phyloP scores from a whole-genome alignment of 352 stramenopile species.

The Phytopythium vexans region DNA sequence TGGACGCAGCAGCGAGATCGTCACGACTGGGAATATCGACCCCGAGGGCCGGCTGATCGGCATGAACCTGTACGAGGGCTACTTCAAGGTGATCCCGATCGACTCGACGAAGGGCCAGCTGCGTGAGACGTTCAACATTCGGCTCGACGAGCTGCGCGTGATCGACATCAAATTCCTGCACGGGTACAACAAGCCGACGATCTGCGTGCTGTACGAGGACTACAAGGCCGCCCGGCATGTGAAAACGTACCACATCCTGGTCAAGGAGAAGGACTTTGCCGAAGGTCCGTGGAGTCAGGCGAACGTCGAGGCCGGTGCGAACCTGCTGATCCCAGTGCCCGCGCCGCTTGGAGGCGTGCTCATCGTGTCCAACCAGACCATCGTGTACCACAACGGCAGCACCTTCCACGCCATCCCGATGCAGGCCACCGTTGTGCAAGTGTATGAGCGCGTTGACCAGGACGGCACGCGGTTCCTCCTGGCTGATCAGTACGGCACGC shows the following conservation, averaged over 20 bases:
- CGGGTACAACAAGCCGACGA: conserved; percentile 84
- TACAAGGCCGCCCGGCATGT: conserved; percentile 87
- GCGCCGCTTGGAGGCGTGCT: conserved; percentile 81
- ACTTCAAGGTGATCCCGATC: conserved; percentile 90
- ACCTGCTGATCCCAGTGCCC: conserved; percentile 87
- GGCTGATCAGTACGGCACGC: conserved; percentile 85
- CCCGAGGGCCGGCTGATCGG: conserved; percentile 82
- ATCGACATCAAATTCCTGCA: conserved; percentile 94
- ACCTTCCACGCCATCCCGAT: conserved; percentile 91
- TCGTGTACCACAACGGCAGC: conserved; percentile 89
- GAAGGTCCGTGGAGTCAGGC: conserved; percentile 87
- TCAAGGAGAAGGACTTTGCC: conserved; percentile 89
- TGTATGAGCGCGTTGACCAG: conserved; percentile 86
- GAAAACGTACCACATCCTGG: conserved; percentile 90
- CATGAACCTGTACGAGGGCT: conserved; percentile 91
- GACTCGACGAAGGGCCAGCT: conserved; percentile 75
- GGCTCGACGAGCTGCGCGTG: conserved; percentile 90
- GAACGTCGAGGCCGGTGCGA: conserved; percentile 87
- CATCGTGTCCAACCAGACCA: conserved; percentile 90
- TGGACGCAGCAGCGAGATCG: conserved; percentile 84
- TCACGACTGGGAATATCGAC: conserved; percentile 88
- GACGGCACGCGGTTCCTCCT: conserved; percentile 88
- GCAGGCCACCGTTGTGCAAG: conserved; percentile 87
- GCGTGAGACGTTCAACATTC: conserved; percentile 90
- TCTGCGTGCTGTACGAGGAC: conserved; percentile 92